These are phyloP conservation scores for Zopfia rhizophila DNA, from an alignment of 2,329 filamentous ascomycete species.

Conservation along the genomic window DNA sequence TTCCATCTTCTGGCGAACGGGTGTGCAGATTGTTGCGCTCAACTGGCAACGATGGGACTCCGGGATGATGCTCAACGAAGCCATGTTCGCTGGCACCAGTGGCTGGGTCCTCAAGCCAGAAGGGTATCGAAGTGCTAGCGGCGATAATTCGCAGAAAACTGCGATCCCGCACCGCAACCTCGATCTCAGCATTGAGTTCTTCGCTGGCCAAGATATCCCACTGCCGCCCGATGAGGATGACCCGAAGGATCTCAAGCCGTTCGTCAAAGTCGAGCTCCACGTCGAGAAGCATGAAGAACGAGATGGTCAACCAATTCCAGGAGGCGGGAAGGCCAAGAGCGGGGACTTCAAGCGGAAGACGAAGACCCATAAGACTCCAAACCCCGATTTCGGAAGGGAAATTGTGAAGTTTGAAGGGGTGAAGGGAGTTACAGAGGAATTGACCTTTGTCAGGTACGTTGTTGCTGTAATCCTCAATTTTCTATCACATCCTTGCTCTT, in stretches of 20 bases:
- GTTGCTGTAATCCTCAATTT: conserved; percentile 10
- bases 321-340: conserved; percentile 64
- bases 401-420: conserved; percentile 57
- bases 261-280: conserved; percentile 83
- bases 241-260: conserved; percentile 72
- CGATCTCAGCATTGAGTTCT: conserved; percentile 75
- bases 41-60: conserved; percentile 95
- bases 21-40: conserved; percentile 88
- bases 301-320: conserved; percentile 53
- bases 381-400: conserved; percentile 59
- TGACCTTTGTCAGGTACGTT: conserved; percentile 61
- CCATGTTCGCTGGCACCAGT: conserved; percentile 82
- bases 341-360: conserved; percentile 60
- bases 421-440: conserved; percentile 55
- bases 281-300: conserved; percentile 72
- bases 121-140: conserved; percentile 68
- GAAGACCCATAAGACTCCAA: conserved; percentile 54
- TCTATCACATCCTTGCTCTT: conserved; percentile 5
- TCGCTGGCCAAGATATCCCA: conserved; percentile 81
- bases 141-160: conserved; percentile 53
- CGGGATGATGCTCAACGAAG: conserved; percentile 96
- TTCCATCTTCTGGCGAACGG: conserved; percentile 84
- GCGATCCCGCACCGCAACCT: conserved; percentile 65
- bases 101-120: conserved; percentile 89
- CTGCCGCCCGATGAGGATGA: conserved; percentile 67